Percentiles rank a stretch among this genome's conserved stretches.
Conservation (phyloP, 768 basidiomycete species). For the Xerocomellus chrysenteron region DNA sequence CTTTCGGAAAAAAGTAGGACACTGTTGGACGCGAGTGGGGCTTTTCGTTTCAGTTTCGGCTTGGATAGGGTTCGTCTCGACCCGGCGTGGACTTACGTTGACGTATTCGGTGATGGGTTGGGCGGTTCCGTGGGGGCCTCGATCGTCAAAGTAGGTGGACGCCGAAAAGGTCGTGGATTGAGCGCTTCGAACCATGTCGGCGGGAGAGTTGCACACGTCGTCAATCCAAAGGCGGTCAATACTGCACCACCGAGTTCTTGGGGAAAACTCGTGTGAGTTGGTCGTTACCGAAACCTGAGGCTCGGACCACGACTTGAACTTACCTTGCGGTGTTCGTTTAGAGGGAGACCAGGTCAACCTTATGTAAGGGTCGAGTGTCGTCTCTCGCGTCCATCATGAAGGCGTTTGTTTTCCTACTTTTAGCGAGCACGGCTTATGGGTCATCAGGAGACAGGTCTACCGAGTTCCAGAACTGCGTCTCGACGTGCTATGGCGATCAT, state of each 20-base stretch:
- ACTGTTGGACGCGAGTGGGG: constrained; percentile 66
- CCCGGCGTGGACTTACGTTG: constrained; percentile 49
- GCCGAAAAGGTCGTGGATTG: constrained; percentile 65
- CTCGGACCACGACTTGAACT: not conserved
- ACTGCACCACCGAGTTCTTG: not conserved
- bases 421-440: constrained; percentile 3
- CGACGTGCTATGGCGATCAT: constrained; percentile 29
- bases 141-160: constrained; percentile 72
- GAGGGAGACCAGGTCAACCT: not conserved
- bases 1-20: constrained; percentile 94
- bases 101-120: constrained; percentile 79
- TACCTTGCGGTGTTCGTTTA: not conserved
- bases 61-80: not conserved
- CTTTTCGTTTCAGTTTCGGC: constrained; percentile 25
- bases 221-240: not conserved
- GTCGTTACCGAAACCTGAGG: too few species aligned
- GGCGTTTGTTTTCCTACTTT: constrained; percentile 15
- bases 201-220: not conserved
- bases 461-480: constrained; percentile 39
- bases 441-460: constrained; percentile 37
- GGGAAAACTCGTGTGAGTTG: too few species aligned
- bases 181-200: constrained; percentile 36
- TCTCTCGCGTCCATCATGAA: constrained; percentile 20
- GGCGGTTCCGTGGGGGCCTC: constrained; percentile 66
- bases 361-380: constrained; percentile 11